Evolutionary conservation across 305 asterid genomes (phyloP).

Genomic region (Solanum chacoense): DNA sequence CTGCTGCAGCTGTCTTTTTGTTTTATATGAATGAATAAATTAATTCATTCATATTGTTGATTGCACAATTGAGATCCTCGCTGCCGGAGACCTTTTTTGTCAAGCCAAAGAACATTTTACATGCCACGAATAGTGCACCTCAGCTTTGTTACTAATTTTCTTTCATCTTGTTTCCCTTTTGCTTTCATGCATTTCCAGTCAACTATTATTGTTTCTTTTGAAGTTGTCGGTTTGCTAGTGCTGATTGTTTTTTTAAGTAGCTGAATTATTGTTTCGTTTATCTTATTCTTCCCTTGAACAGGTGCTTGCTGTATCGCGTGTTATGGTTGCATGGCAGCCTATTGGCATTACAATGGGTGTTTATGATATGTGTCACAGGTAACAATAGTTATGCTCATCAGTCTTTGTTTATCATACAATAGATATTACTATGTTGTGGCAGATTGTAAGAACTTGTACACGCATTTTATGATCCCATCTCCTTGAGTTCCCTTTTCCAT

Average conservation of each 20-base stretch:
- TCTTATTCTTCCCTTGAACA: conserved; percentile 4
- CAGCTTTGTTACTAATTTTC: background rate
- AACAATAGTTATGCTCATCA: background rate
- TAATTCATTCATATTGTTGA: background rate
- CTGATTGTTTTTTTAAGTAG: background rate
- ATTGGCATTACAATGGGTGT: conserved; percentile 96
- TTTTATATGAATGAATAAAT: background rate
- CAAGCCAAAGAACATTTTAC: background rate
- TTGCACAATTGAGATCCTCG: background rate
- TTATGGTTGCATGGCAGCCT: conserved; percentile 98
- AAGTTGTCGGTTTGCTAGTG: background rate
- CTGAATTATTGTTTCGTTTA: background rate
- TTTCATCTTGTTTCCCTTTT: background rate
- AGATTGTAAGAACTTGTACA: background rate
- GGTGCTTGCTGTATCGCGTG: conserved; percentile 96
- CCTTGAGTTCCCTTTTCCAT: background rate
- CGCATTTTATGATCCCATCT: background rate
- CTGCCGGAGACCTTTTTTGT: background rate
- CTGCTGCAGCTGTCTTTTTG: background rate
- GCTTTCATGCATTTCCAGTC: background rate
- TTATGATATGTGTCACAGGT: conserved; percentile 97
- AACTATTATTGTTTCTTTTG: background rate
- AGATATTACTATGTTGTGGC: background rate
- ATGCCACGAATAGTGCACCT: background rate
- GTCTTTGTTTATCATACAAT: background rate